Conservation (phyloP, 352 stramenopile species). For the Globisporangium sylvaticum region DNA sequence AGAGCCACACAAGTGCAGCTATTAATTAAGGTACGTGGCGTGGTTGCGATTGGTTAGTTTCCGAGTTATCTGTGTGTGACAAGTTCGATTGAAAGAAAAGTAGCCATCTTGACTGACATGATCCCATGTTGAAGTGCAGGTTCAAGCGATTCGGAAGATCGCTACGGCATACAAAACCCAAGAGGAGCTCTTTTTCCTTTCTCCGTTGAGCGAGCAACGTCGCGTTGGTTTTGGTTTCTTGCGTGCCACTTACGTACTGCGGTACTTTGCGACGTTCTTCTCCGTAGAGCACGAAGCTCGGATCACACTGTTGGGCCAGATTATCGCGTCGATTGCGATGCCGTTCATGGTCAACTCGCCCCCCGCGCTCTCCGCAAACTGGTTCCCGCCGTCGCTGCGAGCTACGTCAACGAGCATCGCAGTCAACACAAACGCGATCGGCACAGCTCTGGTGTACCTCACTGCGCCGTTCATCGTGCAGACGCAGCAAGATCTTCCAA, state of each 20-base stretch:
- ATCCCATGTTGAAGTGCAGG: not conserved
- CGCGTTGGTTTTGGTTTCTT: not conserved
- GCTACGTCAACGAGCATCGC: slow-evolving; percentile 62
- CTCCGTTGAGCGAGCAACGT: not conserved
- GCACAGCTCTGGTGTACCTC: slow-evolving; percentile 57
- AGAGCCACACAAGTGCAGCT: not conserved
- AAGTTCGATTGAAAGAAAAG: not conserved
- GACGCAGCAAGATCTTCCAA: slow-evolving; percentile 22
- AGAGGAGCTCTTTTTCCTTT: not conserved
- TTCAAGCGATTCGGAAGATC: not conserved
- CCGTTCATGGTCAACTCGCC: slow-evolving; percentile 81
- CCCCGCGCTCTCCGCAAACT: slow-evolving; percentile 63
- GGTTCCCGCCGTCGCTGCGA: slow-evolving; percentile 59
- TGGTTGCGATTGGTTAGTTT: slow-evolving; percentile 1
- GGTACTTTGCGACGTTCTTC: slow-evolving; percentile 36
- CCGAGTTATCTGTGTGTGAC: not conserved
- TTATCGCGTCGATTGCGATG: slow-evolving; percentile 59
- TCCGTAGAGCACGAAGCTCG: slow-evolving; percentile 22
- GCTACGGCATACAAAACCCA: not conserved
- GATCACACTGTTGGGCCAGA: slow-evolving; percentile 49
- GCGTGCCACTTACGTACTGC: slow-evolving; percentile 15
- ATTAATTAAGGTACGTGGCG: not conserved
- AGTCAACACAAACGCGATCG: slow-evolving; percentile 69
- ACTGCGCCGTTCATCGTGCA: slow-evolving; percentile 42
- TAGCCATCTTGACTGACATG: not conserved